A percentile compares a stretch with the other conserved stretches of the same genome.
Evolutionary conservation across 2,329 filamentous ascomycete species (phyloP).

Genomic region (Phaeomoniella chlamydospora): DNA sequence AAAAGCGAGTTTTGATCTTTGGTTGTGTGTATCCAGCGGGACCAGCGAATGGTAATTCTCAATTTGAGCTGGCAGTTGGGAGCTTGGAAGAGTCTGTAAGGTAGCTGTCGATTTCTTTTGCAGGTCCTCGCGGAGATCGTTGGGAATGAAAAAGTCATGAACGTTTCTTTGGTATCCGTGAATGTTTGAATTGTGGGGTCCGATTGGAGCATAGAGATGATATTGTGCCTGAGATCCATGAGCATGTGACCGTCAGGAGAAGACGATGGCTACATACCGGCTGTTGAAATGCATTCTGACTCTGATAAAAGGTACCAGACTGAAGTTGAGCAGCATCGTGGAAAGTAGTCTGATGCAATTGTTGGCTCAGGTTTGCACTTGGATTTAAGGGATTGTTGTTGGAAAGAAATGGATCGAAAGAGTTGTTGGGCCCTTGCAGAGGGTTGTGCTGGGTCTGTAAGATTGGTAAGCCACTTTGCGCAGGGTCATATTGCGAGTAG

Average conservation of each 20-base stretch:
- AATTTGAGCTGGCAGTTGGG: conserved; percentile 58
- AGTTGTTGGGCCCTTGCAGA: conserved; percentile 31
- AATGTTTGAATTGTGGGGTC: conserved; percentile 67
- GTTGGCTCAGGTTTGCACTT: conserved; percentile 24
- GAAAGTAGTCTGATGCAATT: conserved; percentile 57
- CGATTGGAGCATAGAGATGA: conserved; percentile 81
- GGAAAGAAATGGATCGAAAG: conserved; percentile 53
- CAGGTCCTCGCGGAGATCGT: conserved; percentile 73
- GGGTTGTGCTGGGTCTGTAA: conserved; percentile 34
- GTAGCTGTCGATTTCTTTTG: conserved; percentile 80
- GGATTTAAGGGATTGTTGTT: conserved; percentile 36
- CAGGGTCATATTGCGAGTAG: too few species aligned
- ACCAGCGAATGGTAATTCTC: conserved; percentile 89
- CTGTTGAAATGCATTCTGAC: conserved; percentile 44
- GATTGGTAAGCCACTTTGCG: too few species aligned
- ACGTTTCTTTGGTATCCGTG: conserved; percentile 72
- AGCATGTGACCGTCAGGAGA: too few species aligned
- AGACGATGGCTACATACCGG: too few species aligned
- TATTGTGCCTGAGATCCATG: conserved; percentile 57
- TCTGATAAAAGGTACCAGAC: conserved; percentile 48
- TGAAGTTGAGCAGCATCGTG: conserved; percentile 43
- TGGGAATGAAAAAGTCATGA: conserved; percentile 84
- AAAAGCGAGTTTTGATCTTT: conserved; percentile 66
- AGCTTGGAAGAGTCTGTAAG: conserved; percentile 70
- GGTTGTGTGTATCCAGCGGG: conserved; percentile 66